Evolutionary conservation across 306 rosid genomes (phyloP), one percentile per base, ranked within the genome.

Genomic region (Cucurbita ficifolia): DNA sequence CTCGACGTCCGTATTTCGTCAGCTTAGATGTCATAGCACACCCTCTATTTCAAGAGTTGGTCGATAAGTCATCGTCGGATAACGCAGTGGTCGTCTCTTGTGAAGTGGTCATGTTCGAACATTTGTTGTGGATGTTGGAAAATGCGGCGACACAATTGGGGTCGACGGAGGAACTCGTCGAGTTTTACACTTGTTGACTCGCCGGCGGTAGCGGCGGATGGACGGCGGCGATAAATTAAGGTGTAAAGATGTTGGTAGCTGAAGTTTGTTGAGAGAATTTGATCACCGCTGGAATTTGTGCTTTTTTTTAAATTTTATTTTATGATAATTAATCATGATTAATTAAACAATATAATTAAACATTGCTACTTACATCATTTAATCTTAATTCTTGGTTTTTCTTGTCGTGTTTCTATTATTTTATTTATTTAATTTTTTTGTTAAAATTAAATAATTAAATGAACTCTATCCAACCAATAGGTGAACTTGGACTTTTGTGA

Each of bases 81-180:
- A 16, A 14, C 4, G 87, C 71, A 2, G 76, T 87, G 3, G 86
- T 82, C 53, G 88, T 88, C 56, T 74, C 88, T 0, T 90, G 98
- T 52, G 97, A 93, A 80, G 97, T 93, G 55, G 98, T 93, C 50
- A 68, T 93, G 85, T 93, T 93, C n/a, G 97, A 93, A 79, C 98
- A 93, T 82, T 79, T 93, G 81, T 67, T 93, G 67, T 90, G 98
- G 98, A 90, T 93, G 94, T 87, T 93, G 38, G 92, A 88, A 68
- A 84, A 87, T 60, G 77, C 76, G 0, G 96, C 82, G 51, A 76
- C 78, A 3, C 93, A 84, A 52, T 49, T 92, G 90, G 94, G 94
- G 21, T 87, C 94, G 79, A 83, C 83, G 82, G 90, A 90, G n/a
- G 97, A 93, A 79, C 80, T 93, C 42, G 97, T 86, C 50, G 94